Base-by-base conservation (phyloP, 805 yeast genomes). In the Yarrowia sp. region DNA sequence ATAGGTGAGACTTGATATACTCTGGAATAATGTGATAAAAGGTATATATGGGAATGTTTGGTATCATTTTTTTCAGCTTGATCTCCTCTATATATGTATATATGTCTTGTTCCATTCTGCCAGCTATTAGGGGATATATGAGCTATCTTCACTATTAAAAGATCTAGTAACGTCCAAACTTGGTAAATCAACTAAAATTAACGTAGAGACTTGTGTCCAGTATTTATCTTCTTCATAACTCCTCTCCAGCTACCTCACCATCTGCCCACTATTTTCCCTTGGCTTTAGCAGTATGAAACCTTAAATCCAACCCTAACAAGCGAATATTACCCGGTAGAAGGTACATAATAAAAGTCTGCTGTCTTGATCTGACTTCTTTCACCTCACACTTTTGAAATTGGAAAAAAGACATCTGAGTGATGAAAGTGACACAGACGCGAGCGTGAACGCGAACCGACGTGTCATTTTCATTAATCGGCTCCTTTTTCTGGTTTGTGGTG, bases 281-380 rank as follows among this genome's bases (percentile, higher is more conserved):
- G 3, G 38, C 10, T 4, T 10, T 36, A 8, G 8, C 49, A 12
- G 24, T 44, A 34, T 34, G 56, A 50, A 50, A 50, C 56, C 34
- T 34, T 38, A 36, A 52, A 9, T 14, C 33, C 46, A 58, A 58
- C 64, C 64, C 64, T 58, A 58, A 58, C 38, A n/a, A 2, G 20
- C 24, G 9, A 42, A 10, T 33, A 43, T 58, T 58, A 58, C 64
- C 64, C 64, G 64, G 64, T 39, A 19, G 46, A 58, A 24, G 50
- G 40, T 58, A 58, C 50, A 15, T 58, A 43, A 58, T 39, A 55
- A 36, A 39, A 14, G 24, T 36, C 30, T n/a, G 24, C 9, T 6
- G 17, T 19, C 43, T 14, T 20, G 63, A 40, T 40, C 46, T 40
- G n/a, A 17, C 47, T 55, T 33, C 36, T 33, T 43, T 40, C 36